Percentiles rank a stretch among this genome's conserved stretches.
phyloP scores from a whole-genome alignment of 2,329 filamentous ascomycete species.

The Lachnellula arida region DNA sequence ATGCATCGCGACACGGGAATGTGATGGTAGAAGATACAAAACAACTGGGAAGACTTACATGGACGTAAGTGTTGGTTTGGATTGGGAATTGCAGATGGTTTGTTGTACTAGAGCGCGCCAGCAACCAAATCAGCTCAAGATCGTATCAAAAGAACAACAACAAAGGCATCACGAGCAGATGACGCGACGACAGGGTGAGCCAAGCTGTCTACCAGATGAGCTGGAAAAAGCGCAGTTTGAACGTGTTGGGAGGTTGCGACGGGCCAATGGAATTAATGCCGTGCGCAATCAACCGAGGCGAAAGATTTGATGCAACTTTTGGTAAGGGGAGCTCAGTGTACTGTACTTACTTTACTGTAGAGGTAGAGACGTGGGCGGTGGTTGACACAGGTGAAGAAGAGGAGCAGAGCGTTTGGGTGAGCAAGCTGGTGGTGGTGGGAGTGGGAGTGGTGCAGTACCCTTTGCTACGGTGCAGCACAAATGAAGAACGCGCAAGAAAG shows the following conservation, averaged over 20 bases:
- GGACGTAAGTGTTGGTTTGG: constrained; percentile 6
- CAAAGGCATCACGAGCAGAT: constrained; percentile 12
- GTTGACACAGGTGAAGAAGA: too few relatives aligned
- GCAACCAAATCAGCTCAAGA: constrained; percentile 13
- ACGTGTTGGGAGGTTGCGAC: constrained; percentile 7
- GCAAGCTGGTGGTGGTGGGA: too few relatives aligned
- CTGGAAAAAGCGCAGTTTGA: constrained; percentile 12
- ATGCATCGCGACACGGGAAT: constrained; percentile 15
- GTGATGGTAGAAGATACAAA: constrained; percentile 10
- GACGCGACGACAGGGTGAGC: constrained; percentile 21
- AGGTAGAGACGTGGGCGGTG: too few relatives aligned
- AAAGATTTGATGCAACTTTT: too few relatives aligned
- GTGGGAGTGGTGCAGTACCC: too few relatives aligned
- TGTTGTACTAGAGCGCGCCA: constrained; percentile 18
- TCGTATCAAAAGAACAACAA: constrained; percentile 18
- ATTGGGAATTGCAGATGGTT: constrained; percentile 4
- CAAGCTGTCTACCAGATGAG: not conserved
- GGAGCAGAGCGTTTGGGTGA: too few relatives aligned
- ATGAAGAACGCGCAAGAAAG: too few relatives aligned
- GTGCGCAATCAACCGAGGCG: not conserved
- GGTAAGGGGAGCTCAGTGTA: too few relatives aligned
- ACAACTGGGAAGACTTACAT: constrained; percentile 17
- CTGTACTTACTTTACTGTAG: too few relatives aligned
- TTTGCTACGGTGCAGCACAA: too few relatives aligned
- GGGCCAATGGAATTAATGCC: constrained; percentile 3